A percentile compares a stretch with the other conserved stretches of the same genome.
Conservation (phyloP, 768 basidiomycete species). For the Suillus discolor region DNA sequence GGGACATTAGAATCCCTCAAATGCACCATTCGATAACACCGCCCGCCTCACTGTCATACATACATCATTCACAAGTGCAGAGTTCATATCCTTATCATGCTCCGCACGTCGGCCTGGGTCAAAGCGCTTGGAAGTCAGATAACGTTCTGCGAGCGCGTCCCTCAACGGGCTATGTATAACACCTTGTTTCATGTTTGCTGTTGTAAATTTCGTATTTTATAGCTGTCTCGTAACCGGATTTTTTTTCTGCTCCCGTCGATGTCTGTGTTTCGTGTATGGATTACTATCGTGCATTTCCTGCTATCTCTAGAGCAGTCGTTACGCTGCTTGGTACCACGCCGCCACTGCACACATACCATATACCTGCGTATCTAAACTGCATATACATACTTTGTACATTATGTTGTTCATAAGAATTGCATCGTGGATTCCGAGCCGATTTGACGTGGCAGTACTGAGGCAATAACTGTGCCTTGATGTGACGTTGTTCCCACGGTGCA, state of each 20-base stretch:
- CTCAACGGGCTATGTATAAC: constrained; percentile 16
- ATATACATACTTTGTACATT: constrained; percentile 12
- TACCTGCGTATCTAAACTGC: constrained; percentile 12
- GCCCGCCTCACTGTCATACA: constrained; percentile 38
- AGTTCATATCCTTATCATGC: constrained; percentile 46
- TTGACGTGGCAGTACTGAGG: constrained; percentile 8
- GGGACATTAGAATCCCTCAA: constrained; percentile 31
- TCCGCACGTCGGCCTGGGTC: constrained; percentile 37
- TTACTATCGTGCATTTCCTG: constrained; percentile 7
- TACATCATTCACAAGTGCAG: constrained; percentile 43
- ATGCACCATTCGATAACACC: constrained; percentile 33
- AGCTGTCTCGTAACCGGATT: constrained; percentile 12
- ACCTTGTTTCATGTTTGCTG: background rate
- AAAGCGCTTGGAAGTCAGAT: constrained; percentile 51
- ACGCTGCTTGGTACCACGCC: constrained; percentile 7
- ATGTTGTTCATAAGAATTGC: constrained; percentile 11
- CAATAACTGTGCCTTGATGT: background rate
- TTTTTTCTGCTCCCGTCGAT: background rate
- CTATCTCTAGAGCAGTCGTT: constrained; percentile 1
- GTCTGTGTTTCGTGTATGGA: constrained; percentile 14
- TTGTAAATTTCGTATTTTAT: constrained; percentile 10
- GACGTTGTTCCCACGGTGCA: constrained; percentile 5
- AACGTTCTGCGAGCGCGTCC: constrained; percentile 39
- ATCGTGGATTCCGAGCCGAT: constrained; percentile 4
- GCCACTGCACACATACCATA: constrained; percentile 12